Conservation (phyloP, 345 rosid genomes). For the Ceriops zippeliana region DNA sequence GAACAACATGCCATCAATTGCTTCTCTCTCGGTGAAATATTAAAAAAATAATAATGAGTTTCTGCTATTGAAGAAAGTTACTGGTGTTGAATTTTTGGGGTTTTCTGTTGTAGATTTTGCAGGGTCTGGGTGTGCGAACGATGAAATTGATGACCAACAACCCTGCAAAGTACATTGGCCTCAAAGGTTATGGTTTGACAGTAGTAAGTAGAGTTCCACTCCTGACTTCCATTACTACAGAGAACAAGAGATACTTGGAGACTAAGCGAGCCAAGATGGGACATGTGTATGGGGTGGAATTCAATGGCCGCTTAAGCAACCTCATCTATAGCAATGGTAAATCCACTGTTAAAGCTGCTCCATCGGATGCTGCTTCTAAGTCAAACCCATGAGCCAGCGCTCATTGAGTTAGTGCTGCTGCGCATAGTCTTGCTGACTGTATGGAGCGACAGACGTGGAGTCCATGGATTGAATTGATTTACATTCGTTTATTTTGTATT, state of each 20-base stretch:
- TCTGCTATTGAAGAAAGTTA: not conserved
- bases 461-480: not conserved
- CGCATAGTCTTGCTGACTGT: no score
- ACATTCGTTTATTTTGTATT: slow-evolving; percentile 13
- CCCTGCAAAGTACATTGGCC: slow-evolving; percentile 74
- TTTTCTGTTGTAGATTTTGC: slow-evolving; percentile 48
- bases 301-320: slow-evolving; percentile 29
- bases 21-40: no score
- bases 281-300: slow-evolving; percentile 51
- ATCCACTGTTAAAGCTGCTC: slow-evolving; percentile 1
- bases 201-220: slow-evolving; percentile 71
- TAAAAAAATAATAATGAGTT: not conserved
- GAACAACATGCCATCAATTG: no score
- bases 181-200: slow-evolving; percentile 72
- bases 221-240: slow-evolving; percentile 55
- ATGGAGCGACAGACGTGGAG: no score
- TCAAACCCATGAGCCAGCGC: slow-evolving; percentile 12
- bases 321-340: slow-evolving; percentile 24
- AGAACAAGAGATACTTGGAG: slow-evolving; percentile 72
- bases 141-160: slow-evolving; percentile 93
- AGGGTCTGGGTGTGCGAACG: slow-evolving; percentile 73
- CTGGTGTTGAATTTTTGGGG: not conserved
- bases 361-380: slow-evolving; percentile 14
- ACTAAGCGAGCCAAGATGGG: slow-evolving; percentile 79
- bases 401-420: no score